These are phyloP conservation scores for Polyrhizophydium stewartii DNA, from an alignment of 371 early-diverging fungal species.

Conservation along the genomic window DNA sequence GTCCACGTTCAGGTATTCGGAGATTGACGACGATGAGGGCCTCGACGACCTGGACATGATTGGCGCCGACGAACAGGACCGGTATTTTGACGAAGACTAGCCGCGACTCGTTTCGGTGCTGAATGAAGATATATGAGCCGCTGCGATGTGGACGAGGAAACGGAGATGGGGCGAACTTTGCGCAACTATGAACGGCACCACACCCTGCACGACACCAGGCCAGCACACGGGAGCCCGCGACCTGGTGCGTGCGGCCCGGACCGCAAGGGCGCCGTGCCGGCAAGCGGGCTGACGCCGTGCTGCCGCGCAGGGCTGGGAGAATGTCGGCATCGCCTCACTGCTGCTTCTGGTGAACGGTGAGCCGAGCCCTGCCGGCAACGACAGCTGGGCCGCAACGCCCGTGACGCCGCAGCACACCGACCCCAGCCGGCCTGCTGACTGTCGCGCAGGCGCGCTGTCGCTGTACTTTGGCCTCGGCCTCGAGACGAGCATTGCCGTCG, in stretches of 20 bases:
- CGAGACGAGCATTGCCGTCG: slow-evolving; percentile 10
- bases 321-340: slow-evolving; percentile 23
- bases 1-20: not conserved
- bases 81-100: not conserved
- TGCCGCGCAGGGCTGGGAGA: slow-evolving; percentile 2
- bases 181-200: no score
- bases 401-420: not conserved
- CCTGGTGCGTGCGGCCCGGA: no score
- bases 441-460: slow-evolving; percentile 13
- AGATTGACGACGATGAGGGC: not conserved
- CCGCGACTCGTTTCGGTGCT: no score
- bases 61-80: not conserved
- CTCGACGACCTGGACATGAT: not conserved
- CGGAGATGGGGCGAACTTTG: no score
- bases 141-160: no score
- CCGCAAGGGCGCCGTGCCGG: no score
- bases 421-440: not conserved
- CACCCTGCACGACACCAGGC: no score
- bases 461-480: slow-evolving; percentile 21
- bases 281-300: no score
- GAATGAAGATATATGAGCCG: no score
- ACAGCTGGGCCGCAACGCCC: not conserved
- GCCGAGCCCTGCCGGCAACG: not conserved
- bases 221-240: no score
- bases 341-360: slow-evolving; percentile 18